Evolutionary conservation across 257 asterid genomes (phyloP).

Genomic region (Primulina huaijiensis): DNA sequence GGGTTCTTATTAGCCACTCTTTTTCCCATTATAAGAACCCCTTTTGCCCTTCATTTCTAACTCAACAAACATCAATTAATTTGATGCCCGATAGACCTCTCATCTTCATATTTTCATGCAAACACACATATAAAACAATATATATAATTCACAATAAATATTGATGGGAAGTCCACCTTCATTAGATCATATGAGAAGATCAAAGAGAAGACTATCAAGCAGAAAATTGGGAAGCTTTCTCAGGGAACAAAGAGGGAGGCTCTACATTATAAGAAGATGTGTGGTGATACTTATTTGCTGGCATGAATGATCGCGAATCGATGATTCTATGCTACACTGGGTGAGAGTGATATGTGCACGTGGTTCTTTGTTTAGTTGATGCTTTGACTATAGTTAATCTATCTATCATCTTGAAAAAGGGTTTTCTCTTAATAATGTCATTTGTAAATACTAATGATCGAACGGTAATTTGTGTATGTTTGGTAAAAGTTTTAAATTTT

Average conservation of each 20-base stretch:
- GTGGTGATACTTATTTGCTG: conserved; percentile 80
- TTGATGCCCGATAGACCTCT: not conserved
- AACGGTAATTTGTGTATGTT: too few species aligned
- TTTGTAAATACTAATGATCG: too few species aligned
- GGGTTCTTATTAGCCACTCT: not conserved
- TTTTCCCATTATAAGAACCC: conserved; percentile 15
- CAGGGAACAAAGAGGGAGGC: conserved; percentile 65
- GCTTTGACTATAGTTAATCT: not conserved
- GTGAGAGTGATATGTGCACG: too few species aligned
- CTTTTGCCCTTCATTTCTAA: conserved; percentile 13
- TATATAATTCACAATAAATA: not conserved
- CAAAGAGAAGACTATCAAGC: conserved; percentile 52
- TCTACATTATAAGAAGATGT: conserved; percentile 69
- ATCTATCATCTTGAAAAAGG: not conserved
- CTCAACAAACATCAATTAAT: conserved; percentile 1
- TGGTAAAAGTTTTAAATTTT: too few species aligned
- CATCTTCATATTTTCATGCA: not conserved
- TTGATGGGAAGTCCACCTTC: not conserved
- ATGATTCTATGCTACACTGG: not conserved
- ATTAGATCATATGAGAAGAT: conserved; percentile 14
- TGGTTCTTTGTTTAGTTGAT: too few species aligned
- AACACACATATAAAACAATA: too few species aligned
- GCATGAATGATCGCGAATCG: conserved; percentile 45
- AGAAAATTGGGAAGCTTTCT: conserved; percentile 51
- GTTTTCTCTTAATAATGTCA: not conserved